Evolutionary conservation across 371 early-diverging fungal genomes (phyloP).

Genomic region (Fennellomyces sp.): DNA sequence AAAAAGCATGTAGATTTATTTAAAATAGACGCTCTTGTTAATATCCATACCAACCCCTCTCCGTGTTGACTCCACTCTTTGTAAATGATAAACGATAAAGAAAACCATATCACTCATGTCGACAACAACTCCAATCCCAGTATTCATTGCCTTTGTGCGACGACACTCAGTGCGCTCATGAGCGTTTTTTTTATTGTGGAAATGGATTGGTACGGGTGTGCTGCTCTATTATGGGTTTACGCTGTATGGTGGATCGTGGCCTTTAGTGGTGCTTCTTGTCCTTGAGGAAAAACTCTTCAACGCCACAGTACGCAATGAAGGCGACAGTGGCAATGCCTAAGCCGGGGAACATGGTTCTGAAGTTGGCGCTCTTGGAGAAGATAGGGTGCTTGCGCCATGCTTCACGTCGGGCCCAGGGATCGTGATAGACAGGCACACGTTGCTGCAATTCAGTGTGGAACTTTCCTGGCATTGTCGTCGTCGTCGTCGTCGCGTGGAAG

Average conservation of each 20-base stretch:
- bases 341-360: constrained; percentile 81
- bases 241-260: neutral
- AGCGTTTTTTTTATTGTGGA: neutral
- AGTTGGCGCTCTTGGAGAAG: constrained; percentile 66
- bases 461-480: constrained; percentile 6
- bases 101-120: neutral
- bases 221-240: neutral
- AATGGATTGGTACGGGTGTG: neutral
- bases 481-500: neutral
- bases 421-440: constrained; percentile 46
- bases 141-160: no score
- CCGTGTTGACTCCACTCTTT: neutral
- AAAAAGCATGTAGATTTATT: constrained; percentile 5
- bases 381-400: constrained; percentile 85
- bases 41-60: constrained; percentile 2
- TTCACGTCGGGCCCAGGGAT: constrained; percentile 89
- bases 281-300: constrained; percentile 67
- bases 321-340: constrained; percentile 81
- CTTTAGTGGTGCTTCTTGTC: constrained; percentile 49
- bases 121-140: no score
- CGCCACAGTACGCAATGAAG: constrained; percentile 78
- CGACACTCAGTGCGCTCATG: no score
- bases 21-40: neutral
- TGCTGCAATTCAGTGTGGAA: constrained; percentile 45
- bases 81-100: neutral